These are phyloP conservation scores for Agaricales sp. DNA, from an alignment of 1,284 basidiomycete species.

Conservation along the genomic window DNA sequence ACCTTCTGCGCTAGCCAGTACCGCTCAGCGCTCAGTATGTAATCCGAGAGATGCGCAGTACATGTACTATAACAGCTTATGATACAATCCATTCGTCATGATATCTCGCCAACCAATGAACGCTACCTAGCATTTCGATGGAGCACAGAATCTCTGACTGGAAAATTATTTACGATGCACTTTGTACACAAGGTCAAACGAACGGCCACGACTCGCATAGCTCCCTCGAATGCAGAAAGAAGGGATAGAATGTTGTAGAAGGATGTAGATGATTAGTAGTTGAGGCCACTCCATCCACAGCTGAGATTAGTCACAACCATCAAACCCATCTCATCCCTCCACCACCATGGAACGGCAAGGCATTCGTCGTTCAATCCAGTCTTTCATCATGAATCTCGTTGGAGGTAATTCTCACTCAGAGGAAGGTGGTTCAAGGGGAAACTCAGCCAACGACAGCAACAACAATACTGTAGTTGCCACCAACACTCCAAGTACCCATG, in stretches of 20 bases:
- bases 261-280: neutral
- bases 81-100: no score
- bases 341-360: neutral
- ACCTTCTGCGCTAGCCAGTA: no score
- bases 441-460: neutral
- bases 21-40: no score
- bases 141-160: no score
- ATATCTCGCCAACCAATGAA: no score
- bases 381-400: neutral
- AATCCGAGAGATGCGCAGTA: no score
- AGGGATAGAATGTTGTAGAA: neutral
- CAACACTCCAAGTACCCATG: neutral
- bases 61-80: no score
- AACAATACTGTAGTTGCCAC: neutral
- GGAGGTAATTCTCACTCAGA: neutral
- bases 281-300: neutral
- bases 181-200: no score
- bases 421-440: neutral
- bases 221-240: no score
- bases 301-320: neutral
- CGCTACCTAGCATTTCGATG: no score
- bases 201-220: no score
- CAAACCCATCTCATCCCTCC: neutral
- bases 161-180: no score
- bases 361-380: neutral